A percentile compares a stretch with the other conserved stretches of the same genome.
Evolutionary conservation across 192 early-diverging fungal species (phyloP).

Genomic region (Gigaspora rosea): DNA sequence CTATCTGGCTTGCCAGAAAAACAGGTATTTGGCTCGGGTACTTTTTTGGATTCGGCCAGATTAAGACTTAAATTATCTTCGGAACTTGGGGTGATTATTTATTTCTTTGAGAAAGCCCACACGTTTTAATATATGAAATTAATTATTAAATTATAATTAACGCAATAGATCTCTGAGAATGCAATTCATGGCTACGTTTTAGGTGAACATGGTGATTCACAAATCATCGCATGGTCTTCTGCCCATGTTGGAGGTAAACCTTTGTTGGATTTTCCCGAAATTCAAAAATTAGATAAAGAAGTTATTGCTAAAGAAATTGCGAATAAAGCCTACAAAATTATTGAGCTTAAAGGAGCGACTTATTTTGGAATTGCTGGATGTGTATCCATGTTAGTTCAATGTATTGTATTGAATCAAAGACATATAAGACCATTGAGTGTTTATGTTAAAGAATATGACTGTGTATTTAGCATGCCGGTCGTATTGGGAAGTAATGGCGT

Average conservation of each 20-base stretch:
- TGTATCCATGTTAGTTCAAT: slow-evolving; percentile 65
- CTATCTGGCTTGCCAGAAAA: slow-evolving; percentile 71
- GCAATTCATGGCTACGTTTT: slow-evolving; percentile 81
- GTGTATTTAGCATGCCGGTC: slow-evolving; percentile 76
- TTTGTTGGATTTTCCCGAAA: slow-evolving; percentile 62
- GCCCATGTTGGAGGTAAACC: slow-evolving; percentile 72
- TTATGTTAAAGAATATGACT: slow-evolving; percentile 62
- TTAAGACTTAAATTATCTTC: slow-evolving; percentile 62
- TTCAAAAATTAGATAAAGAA: slow-evolving; percentile 59
- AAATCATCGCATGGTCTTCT: slow-evolving; percentile 80
- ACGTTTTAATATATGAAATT: neutral
- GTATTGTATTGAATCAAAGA: slow-evolving; percentile 69
- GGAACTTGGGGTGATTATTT: slow-evolving; percentile 36
- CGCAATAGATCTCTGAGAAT: slow-evolving; percentile 58
- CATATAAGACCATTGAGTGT: slow-evolving; percentile 71
- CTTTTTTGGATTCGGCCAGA: slow-evolving; percentile 76
- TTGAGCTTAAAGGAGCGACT: slow-evolving; percentile 83
- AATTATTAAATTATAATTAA: slow-evolving; percentile 1
- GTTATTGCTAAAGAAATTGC: slow-evolving; percentile 59
- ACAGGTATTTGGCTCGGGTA: slow-evolving; percentile 88
- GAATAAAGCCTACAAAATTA: slow-evolving; percentile 81
- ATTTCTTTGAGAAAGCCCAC: neutral
- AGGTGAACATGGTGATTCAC: slow-evolving; percentile 87
- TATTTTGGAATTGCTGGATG: slow-evolving; percentile 86
- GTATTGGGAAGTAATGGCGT: slow-evolving; percentile 75